These are phyloP conservation scores for Candida bentonensis DNA, from an alignment of 805 yeast genomes.

Conservation along the genomic window DNA sequence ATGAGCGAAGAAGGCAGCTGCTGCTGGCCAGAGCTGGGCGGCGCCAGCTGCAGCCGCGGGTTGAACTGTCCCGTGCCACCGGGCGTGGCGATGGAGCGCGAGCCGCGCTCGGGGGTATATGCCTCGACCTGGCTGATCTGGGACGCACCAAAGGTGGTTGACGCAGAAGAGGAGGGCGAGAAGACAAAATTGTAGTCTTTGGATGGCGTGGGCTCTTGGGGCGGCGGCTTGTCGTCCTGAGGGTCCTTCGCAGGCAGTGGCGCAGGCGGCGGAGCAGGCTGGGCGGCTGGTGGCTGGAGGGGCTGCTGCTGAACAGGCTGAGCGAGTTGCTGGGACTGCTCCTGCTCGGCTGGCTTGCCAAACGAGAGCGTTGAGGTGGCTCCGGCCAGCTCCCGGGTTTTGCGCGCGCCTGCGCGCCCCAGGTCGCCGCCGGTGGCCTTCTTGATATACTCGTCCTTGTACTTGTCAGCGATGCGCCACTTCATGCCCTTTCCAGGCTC, in stretches of 20 bases:
- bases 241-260: background rate
- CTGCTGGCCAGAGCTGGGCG: conserved; percentile 22
- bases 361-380: background rate
- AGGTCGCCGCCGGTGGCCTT: conserved; percentile 57
- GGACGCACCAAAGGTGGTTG: conserved; percentile 19
- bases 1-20: conserved; percentile 31
- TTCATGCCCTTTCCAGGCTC: conserved; percentile 99
- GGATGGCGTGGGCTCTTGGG: conserved; percentile 4
- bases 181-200: conserved; percentile 1
- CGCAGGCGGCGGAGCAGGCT: background rate
- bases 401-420: conserved; percentile 9
- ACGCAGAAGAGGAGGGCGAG: conserved; percentile 9
- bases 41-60: conserved; percentile 18
- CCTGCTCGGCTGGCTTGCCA: conserved; percentile 2
- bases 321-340: conserved; percentile 4
- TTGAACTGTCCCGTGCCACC: conserved; percentile 8
- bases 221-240: conserved; percentile 4
- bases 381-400: background rate
- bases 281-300: background rate
- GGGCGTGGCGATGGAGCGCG: conserved; percentile 8
- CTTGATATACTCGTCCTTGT: conserved; percentile 68
- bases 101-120: conserved; percentile 49
- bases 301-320: conserved; percentile 2
- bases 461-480: conserved; percentile 87
- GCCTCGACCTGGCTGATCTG: conserved; percentile 43